phyloP scores from a whole-genome alignment of 2,329 filamentous ascomycete genomes.

The Didymella pomorum region DNA sequence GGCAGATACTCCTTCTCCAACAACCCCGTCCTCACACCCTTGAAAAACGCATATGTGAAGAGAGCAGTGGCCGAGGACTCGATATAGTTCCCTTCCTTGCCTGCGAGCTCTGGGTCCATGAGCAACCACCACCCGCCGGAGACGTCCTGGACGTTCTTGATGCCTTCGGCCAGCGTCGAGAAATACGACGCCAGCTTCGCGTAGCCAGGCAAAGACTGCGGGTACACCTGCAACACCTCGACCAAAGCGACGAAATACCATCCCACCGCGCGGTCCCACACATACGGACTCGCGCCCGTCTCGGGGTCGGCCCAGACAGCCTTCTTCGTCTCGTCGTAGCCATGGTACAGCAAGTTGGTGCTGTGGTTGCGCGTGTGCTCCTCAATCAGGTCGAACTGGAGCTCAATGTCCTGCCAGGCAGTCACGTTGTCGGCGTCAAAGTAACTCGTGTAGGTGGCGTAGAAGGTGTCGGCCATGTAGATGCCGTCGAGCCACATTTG shows the following conservation, averaged over 20 bases:
- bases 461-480: constrained; percentile 53
- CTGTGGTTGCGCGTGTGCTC: constrained; percentile 46
- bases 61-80: constrained; percentile 67
- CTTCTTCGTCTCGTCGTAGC: constrained; percentile 47
- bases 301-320: constrained; percentile 48
- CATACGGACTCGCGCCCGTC: constrained; percentile 48
- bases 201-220: constrained; percentile 50
- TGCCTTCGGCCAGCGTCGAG: constrained; percentile 52
- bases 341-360: constrained; percentile 45
- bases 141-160: constrained; percentile 55
- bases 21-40: constrained; percentile 46
- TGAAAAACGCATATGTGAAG: constrained; percentile 49
- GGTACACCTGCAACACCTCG: constrained; percentile 59
- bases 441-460: constrained; percentile 50
- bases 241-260: constrained; percentile 54
- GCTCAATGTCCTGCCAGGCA: constrained; percentile 55
- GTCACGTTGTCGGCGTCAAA: constrained; percentile 51
- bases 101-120: constrained; percentile 59
- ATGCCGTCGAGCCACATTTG: constrained; percentile 68
- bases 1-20: constrained; percentile 48
- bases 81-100: constrained; percentile 64
- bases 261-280: constrained; percentile 50
- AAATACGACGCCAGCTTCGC: constrained; percentile 52
- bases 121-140: constrained; percentile 67
- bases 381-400: constrained; percentile 49